Base-by-base conservation (phyloP, 192 early-diverging fungal species). In the Coemansia sp. region DNA sequence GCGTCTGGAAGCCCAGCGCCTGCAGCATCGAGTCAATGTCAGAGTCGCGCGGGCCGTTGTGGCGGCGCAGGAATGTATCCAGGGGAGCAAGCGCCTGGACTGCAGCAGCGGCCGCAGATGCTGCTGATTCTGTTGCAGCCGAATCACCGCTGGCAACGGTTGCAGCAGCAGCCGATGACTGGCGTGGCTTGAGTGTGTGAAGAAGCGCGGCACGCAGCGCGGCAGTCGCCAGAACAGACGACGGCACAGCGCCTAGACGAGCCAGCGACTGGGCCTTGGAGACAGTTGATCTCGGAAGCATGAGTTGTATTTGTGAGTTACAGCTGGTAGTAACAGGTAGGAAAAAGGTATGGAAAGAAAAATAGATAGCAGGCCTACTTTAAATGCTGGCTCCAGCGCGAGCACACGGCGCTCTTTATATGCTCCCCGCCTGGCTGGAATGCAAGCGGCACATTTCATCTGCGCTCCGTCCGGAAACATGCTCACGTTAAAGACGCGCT, bases 21-120 rank as follows among this genome's bases (percentile, higher is more conserved):
- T 86, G 86, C 60, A 93, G 87, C 97, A 99, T 99, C 5, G 72
- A 79, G 49, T 84, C 80, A 57, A 96, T 75, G 24, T 99, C 91
- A 2, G 70, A 62, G 56, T 88, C 84, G 51, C 79, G 82, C 17
- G 94, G 88, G 1, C 97, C 97, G 68, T 91, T 89, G 82, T 99
- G 97, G 51, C 97, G 89, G 64, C 87, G 86, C 59, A 85, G 79
- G 72, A 94, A 94, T 51, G 87, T 90, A 61, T 93, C 91, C 19
- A 83, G 71, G 5, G 80, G 80, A 37, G 80, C 80, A 38, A 74
- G 58, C 2, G 78, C 73, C 50, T 69, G 65, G 12, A 67, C 75
- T 1, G 70, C 68, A 1, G 66, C 39, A 0, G 59, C 50, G 1
- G 61, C 67, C n/a, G 32, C 39, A 22, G 60, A 25, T 2, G 64